phyloP scores from a whole-genome alignment of 306 rosid genomes.

The Quercus bicolor region DNA sequence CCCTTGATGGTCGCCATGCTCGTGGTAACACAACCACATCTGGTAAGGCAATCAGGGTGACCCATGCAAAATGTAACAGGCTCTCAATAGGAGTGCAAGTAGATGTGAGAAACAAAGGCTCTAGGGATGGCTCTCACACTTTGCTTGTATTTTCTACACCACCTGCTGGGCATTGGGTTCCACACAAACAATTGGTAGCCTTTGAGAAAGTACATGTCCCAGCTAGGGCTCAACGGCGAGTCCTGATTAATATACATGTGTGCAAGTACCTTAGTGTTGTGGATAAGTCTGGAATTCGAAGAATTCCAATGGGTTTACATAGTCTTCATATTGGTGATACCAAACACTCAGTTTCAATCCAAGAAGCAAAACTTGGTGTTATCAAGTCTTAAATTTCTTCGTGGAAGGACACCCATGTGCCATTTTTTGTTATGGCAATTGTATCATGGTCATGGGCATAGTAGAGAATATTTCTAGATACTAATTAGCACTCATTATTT shows the following conservation, averaged over 20 bases:
- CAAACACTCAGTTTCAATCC: constrained; percentile 55
- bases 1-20: constrained; percentile 46
- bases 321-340: constrained; percentile 56
- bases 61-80: constrained; percentile 59
- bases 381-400: constrained; percentile 45
- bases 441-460: too few relatives aligned
- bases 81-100: constrained; percentile 54
- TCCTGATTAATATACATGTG: constrained; percentile 57
- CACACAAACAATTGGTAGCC: constrained; percentile 57
- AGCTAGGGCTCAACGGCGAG: constrained; percentile 38
- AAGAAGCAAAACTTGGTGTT: constrained; percentile 49
- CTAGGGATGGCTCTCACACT: constrained; percentile 70
- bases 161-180: constrained; percentile 57
- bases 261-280: constrained; percentile 79
- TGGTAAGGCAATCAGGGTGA: constrained; percentile 69
- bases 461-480: background rate
- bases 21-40: constrained; percentile 26
- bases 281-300: constrained; percentile 65
- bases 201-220: constrained; percentile 67
- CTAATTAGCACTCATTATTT: background rate
- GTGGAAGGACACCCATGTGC: background rate
- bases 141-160: constrained; percentile 68
- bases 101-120: constrained; percentile 59
- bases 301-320: constrained; percentile 72
- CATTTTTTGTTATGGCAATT: background rate